phyloP scores from a whole-genome alignment of 148 eudicot species.

The Vaccinium myrtillus region DNA sequence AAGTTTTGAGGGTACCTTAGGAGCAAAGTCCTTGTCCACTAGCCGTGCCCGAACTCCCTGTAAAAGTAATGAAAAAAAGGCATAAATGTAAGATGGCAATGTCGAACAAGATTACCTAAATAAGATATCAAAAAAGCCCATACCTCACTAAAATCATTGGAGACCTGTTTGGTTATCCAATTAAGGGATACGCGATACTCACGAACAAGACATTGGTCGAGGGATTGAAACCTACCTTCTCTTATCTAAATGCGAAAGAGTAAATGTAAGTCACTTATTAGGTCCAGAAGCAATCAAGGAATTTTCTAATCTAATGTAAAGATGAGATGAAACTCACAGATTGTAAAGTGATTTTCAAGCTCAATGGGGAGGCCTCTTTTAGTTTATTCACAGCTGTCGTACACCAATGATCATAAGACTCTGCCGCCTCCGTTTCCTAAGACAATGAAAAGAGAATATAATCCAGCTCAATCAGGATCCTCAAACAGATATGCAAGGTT shows the following conservation, averaged over 20 bases:
- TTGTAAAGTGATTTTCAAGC: slow-evolving; percentile 82
- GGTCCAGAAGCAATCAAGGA: slow-evolving; percentile 10
- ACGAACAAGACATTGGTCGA: slow-evolving; percentile 78
- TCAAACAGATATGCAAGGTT: background rate
- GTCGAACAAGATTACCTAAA: background rate
- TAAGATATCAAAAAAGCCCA: background rate
- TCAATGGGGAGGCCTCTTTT: slow-evolving; percentile 87
- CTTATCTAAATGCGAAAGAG: slow-evolving; percentile 53
- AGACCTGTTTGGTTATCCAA: slow-evolving; percentile 64
- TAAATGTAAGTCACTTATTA: slow-evolving; percentile 13
- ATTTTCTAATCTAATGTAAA: background rate
- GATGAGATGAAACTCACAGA: slow-evolving; percentile 60
- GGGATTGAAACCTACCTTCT: slow-evolving; percentile 86
- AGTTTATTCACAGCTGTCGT: slow-evolving; percentile 56
- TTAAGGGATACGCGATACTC: slow-evolving; percentile 72
- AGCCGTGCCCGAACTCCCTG: slow-evolving; percentile 92
- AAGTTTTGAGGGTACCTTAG: slow-evolving; percentile 48
- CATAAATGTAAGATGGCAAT: background rate
- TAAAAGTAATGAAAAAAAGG: slow-evolving; percentile 6
- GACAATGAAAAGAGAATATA: slow-evolving; percentile 11
- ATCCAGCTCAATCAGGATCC: background rate
- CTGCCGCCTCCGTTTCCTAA: slow-evolving; percentile 70
- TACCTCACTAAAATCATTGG: slow-evolving; percentile 92
- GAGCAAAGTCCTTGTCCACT: slow-evolving; percentile 92
- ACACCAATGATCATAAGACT: slow-evolving; percentile 54